Evolutionary conservation across 345 rosid genomes (phyloP).

Genomic region (Hirschfeldia incana): DNA sequence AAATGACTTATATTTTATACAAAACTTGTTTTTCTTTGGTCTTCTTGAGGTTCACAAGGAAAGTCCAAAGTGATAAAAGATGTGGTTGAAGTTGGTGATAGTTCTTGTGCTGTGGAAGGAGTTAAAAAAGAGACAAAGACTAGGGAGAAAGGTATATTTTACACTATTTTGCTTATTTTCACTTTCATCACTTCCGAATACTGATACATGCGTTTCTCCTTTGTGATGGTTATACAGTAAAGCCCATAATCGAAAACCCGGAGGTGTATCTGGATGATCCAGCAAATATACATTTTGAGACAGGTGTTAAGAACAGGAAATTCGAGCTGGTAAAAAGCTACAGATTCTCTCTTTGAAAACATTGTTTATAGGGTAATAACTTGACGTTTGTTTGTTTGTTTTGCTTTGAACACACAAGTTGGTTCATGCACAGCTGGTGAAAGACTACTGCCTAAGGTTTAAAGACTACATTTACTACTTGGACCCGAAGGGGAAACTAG

Average conservation of each 20-base stretch:
- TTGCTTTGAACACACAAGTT: slow-evolving; percentile 3
- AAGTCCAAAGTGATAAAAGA: background rate
- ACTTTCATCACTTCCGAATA: background rate
- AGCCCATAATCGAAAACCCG: background rate
- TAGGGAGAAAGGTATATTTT: slow-evolving; percentile 9
- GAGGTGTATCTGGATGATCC: slow-evolving; percentile 35
- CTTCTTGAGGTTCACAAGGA: background rate
- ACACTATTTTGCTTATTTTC: background rate
- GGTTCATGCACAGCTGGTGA: slow-evolving; percentile 32
- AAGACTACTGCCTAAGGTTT: slow-evolving; percentile 25
- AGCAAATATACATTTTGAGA: slow-evolving; percentile 15
- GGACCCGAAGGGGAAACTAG: background rate
- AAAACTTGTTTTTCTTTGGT: background rate
- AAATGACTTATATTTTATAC: background rate
- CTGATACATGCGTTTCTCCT: background rate
- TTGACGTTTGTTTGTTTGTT: background rate
- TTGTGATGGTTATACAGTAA: slow-evolving; percentile 2
- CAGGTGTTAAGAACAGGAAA: slow-evolving; percentile 26
- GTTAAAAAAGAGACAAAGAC: background rate
- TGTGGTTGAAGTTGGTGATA: background rate
- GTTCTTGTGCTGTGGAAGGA: background rate
- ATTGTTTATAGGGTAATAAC: background rate
- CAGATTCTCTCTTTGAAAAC: background rate
- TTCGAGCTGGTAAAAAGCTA: slow-evolving; percentile 21
- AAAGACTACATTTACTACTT: background rate